A percentile compares a stretch with the other conserved stretches of the same genome.
Evolutionary conservation across 1,284 basidiomycete genomes (phyloP).

Genomic region (Agaricales sp.): DNA sequence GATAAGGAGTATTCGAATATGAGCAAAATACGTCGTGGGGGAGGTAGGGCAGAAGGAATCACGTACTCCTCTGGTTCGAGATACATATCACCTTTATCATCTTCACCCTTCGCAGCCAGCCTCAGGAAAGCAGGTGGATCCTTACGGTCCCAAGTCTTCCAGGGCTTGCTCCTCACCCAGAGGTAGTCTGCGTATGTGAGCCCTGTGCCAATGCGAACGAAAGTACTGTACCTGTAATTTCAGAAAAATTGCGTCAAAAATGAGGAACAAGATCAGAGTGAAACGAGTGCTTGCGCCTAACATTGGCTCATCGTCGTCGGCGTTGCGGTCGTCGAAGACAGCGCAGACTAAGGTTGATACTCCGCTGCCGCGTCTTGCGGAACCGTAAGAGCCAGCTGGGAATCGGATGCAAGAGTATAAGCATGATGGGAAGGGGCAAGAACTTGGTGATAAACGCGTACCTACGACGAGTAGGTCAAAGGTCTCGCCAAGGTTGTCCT

Average conservation of each 20-base stretch:
- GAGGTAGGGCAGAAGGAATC: conserved; percentile 4
- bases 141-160: conserved; percentile 64
- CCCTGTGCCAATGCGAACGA: conserved; percentile 83
- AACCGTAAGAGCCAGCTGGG: conserved; percentile 65
- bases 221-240: conserved; percentile 54
- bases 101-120: conserved; percentile 45
- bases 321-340: conserved; percentile 58
- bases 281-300: conserved; percentile 27
- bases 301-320: conserved; percentile 56
- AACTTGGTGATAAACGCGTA: conserved; percentile 20
- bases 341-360: conserved; percentile 74
- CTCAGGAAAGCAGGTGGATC: conserved; percentile 52
- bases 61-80: conserved; percentile 70
- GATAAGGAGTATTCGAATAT: conserved; percentile 1
- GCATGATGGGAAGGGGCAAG: neutral
- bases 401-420: conserved; percentile 1
- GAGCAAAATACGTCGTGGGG: neutral
- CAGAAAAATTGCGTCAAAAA: conserved; percentile 4
- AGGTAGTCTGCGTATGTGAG: conserved; percentile 77
- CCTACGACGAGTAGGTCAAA: conserved; percentile 85
- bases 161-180: conserved; percentile 67
- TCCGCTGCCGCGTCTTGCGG: conserved; percentile 64
- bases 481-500: conserved; percentile 86
- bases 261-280: conserved; percentile 4
- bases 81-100: conserved; percentile 78